Evolutionary conservation across 331 rosid genomes (phyloP), one percentile per base, ranked within the genome.

Genomic region (Erythrophleum ivorense): DNA sequence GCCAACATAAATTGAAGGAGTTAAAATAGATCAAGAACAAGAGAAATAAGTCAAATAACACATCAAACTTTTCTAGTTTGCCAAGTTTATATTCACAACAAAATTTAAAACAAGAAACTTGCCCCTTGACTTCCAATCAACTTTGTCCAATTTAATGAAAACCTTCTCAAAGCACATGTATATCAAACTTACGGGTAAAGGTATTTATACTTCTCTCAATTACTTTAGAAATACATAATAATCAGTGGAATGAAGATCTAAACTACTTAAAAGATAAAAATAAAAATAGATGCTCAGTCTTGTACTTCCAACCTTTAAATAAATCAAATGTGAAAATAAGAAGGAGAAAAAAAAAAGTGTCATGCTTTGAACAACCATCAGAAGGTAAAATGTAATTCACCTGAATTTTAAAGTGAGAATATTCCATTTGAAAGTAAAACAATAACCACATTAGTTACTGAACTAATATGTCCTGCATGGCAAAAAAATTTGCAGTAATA

Each of bases 1-100:
- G 94, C 57, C 80, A 89, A 57, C 83, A 87, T 60, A 68, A 70
- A 50, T 87, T 68, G 45, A 75, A 71, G 50, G 40, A 58, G 9
- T 58, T 82, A 59, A 58, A 21, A 60, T 68, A 60, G 77, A 71
- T 43, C 54, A 38, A 48, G 9, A 80, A 46, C 7, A 77, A 70
- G 29, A 34, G 46, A 43, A 38, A 38, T 38, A 38, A 43, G 46
- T 43, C 33, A 63, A 31, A 45, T 49, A 57, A 64, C 8, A 53
- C 21, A 53, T 53, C 14, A 53, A 7, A 53, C 58, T 15, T 15
- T 53, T 16, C 58, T 1, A 53, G 7, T 0, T 16, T 40, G 19
- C 3, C 31, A 24, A 13, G 29, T 58, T 79, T 74, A 58, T 65
- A 73, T 66, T 6, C 64, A 52, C 38, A 29, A 43, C 72, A 18